Conservation (phyloP, 148 eudicot species). For the Chenopodium berlandieri region DNA sequence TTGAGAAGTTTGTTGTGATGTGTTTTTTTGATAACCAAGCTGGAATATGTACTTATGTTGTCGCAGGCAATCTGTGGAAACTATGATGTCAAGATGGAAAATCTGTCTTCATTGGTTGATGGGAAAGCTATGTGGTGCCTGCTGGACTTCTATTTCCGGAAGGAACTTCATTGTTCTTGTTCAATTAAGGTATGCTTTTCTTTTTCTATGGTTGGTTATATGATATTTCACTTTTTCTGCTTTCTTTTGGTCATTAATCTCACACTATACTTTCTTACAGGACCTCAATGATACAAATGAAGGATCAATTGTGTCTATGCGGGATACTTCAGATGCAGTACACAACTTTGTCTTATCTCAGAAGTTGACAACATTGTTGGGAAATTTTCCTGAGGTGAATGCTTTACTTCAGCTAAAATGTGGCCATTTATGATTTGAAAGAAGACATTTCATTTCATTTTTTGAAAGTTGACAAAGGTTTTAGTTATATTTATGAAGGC, state of each 20-base stretch:
- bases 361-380: constrained; percentile 70
- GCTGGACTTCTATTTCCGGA: constrained; percentile 84
- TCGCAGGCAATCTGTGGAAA: constrained; percentile 75
- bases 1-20: neutral
- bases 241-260: constrained; percentile 4
- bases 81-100: constrained; percentile 62
- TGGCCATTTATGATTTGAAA: neutral
- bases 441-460: neutral
- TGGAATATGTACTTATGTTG: constrained; percentile 6
- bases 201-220: neutral
- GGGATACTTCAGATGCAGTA: constrained; percentile 86
- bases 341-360: constrained; percentile 88
- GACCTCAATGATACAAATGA: constrained; percentile 39
- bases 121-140: constrained; percentile 99
- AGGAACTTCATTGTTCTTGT: constrained; percentile 65
- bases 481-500: neutral
- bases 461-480: neutral
- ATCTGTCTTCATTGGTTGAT: constrained; percentile 63
- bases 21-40: neutral
- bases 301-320: constrained; percentile 69
- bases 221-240: constrained; percentile 5
- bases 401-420: constrained; percentile 7
- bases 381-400: constrained; percentile 83
- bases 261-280: constrained; percentile 38
- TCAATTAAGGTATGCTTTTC: constrained; percentile 42